Base-by-base conservation (phyloP, 2,329 filamentous ascomycete genomes). In the Calonectria pteridis region DNA sequence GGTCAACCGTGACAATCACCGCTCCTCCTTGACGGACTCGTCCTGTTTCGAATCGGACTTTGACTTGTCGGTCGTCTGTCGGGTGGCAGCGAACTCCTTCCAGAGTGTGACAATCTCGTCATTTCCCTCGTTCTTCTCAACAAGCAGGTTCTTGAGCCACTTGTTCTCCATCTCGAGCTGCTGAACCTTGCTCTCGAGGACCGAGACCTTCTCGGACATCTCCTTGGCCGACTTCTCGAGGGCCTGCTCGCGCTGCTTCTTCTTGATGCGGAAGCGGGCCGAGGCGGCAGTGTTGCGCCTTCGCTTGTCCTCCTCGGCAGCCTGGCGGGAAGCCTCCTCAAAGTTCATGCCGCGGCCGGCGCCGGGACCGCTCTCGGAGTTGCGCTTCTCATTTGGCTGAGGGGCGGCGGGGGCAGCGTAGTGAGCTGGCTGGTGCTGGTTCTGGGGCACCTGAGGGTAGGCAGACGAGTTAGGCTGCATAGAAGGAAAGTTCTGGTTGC, bases 171-270 rank as follows among this genome's bases (percentile, higher is more conserved):
- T 94, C 86, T 95, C 93, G n/a, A 96, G 90, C 81, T 95, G 93
- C 72, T 90, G 90, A 69, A 97, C 93, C 72, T 92, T 91, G 80
- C 89, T 89, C 85, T 97, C 94, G 9, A 98, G 89, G 23, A 88
- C 87, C 23, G 91, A 88, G 66, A 96, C 94, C 86, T 95, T 95
- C 58, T 97, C 94, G 33, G 91, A 91, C 86, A 96, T 94, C 78
- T 97, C 95, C 84, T 95, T 95, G 80, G 95, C 93, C 4, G 92
- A 93, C 81, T 92, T 92, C 84, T 96, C 94, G 67, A 97, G 91
- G 11, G 94, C 93, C 84, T 96, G 94, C 87, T 98, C 95, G 65
- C 95, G 93, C 86, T 97, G 94, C 91, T 98, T 98, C 93, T 98
- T 98, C 92, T 98, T 98, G 83, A 97, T 92, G 73, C 95, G 93